phyloP scores from a whole-genome alignment of 495 filamentous ascomycete genomes.

The Penicillium longicatenatum region DNA sequence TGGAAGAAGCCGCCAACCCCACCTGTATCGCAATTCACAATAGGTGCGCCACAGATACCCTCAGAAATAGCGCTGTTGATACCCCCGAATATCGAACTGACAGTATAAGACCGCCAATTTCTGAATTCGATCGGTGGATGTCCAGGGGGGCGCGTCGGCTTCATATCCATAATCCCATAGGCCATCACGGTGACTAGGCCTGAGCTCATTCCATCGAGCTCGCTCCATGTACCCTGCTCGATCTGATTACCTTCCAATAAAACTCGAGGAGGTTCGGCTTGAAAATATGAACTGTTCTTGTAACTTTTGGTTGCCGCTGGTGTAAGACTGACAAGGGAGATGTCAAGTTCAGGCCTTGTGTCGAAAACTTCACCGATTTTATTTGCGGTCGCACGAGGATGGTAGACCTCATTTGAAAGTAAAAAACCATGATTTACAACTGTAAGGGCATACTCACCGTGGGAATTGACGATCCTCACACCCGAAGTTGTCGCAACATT shows the following conservation, averaged over 20 bases:
- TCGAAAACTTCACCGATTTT: constrained; percentile 25
- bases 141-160: constrained; percentile 19
- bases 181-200: constrained; percentile 22
- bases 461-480: constrained; percentile 25
- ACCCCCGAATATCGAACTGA: constrained; percentile 25
- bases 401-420: constrained; percentile 22
- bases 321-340: constrained; percentile 26
- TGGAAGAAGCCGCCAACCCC: constrained; percentile 31
- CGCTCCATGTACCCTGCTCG: constrained; percentile 19
- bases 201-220: constrained; percentile 23
- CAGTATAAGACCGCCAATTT: constrained; percentile 13
- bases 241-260: constrained; percentile 9
- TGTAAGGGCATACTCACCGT: constrained; percentile 15
- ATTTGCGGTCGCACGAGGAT: constrained; percentile 21
- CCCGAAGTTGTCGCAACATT: constrained; percentile 27
- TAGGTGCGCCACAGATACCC: constrained; percentile 30
- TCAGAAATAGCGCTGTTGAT: constrained; percentile 26
- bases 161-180: constrained; percentile 5
- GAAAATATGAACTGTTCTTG: constrained; percentile 28
- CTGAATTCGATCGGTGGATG: constrained; percentile 21
- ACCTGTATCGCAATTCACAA: constrained; percentile 27
- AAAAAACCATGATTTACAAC: constrained; percentile 29
- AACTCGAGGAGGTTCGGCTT: constrained; percentile 21
- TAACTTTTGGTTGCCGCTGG: constrained; percentile 22
- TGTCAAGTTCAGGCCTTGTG: constrained; percentile 22